phyloP scores from a whole-genome alignment of 441 rosid genomes.

The Populus hybrid region DNA sequence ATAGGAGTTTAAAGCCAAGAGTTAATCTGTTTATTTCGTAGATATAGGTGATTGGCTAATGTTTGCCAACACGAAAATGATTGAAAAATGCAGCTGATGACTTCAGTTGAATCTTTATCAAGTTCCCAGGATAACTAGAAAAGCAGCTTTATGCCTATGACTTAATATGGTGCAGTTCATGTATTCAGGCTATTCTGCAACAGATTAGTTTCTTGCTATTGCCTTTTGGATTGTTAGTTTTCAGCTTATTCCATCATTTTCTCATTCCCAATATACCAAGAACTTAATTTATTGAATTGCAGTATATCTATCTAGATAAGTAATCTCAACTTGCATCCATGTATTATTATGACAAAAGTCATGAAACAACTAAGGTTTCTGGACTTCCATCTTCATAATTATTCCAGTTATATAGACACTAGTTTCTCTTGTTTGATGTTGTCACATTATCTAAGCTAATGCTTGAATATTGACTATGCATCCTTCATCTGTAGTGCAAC shows the following conservation, averaged over 20 bases:
- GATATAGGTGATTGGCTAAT: background rate
- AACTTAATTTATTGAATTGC: background rate
- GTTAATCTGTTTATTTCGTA: background rate
- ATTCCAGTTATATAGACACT: background rate
- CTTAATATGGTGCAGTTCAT: background rate
- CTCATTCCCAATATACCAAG: background rate
- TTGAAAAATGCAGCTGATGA: background rate
- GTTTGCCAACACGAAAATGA: background rate
- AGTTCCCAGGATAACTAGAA: background rate
- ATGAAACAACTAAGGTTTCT: background rate
- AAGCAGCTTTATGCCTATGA: background rate
- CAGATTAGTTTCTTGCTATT: background rate
- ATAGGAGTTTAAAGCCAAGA: background rate
- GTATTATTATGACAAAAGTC: background rate
- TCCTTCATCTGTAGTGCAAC: slow-evolving; percentile 48
- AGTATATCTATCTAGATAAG: background rate
- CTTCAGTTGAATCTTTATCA: background rate
- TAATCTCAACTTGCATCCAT: background rate
- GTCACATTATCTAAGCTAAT: background rate
- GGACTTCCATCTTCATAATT: background rate
- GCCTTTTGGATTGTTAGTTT: background rate
- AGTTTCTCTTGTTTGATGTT: background rate
- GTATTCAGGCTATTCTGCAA: background rate
- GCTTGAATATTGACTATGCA: background rate
- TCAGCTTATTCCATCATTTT: background rate